Base-by-base conservation (phyloP, 176 grass and related monocot genomes). In the bread wheat (Triticum aestivum) region DNA sequence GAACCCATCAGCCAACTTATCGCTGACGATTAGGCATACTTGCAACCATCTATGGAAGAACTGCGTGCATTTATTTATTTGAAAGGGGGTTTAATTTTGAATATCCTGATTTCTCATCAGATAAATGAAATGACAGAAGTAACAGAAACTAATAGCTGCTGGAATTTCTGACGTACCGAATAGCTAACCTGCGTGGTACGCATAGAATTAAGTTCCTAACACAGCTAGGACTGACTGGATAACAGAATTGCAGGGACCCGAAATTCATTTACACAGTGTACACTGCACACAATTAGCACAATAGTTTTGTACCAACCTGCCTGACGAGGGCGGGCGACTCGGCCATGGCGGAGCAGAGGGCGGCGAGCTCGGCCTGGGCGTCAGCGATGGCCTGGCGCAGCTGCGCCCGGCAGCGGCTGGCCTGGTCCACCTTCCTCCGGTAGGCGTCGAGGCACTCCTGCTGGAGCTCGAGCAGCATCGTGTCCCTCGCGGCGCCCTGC, bases 341-440 rank as follows among this genome's bases (percentile, higher is more conserved):
- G 69, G 88, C 93, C 62, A 92, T 79, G 7, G 86, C 82, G 83
- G 86, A 95, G 82, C 90, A 95, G 52, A 95, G 69, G 68, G 90
- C 68, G 5, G 88, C 88, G 44, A 95, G 83, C 75, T 95, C 90
- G 45, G 90, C 88, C 85, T 95, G 83, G 29, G 86, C 74, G 79
- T 95, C 90, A 26, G 90, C 90, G 71, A 95, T 92, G 54, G 88
- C 85, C 81, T 92, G 93, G 20, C 86, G 85, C 26, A 95, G 88
- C 88, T 95, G 88, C 12, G 93, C 93, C 29, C 93, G 91, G 73
- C 79, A 72, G 37, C 85, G 85, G 79, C 84, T 95, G 15, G 93
- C 90, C 68, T 77, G 87, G 79, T 95, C 90, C 83, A 95, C 93
- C 86, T 87, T 95, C 75, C 90, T 90, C 84, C 83, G 78, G 82